phyloP scores from a whole-genome alignment of 2,329 filamentous ascomycete species.

The Ophiostoma triangulosporum region DNA sequence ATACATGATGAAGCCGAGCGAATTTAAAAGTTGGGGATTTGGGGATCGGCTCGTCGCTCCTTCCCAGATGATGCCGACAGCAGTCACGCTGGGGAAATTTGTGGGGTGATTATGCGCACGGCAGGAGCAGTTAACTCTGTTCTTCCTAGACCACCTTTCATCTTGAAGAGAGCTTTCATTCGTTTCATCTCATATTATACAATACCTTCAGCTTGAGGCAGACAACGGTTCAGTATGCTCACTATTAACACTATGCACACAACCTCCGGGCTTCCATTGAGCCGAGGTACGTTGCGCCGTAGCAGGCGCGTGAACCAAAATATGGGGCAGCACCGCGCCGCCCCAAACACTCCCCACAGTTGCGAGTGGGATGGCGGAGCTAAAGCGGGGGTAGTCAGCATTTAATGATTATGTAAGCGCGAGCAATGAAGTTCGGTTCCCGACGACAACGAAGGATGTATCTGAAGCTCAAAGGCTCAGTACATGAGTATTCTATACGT shows the following conservation, averaged over 20 bases:
- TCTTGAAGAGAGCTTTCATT: too few relatives aligned
- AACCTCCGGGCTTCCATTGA: constrained; percentile 8
- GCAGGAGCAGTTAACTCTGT: too few relatives aligned
- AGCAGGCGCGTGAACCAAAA: neutral
- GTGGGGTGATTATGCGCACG: too few relatives aligned
- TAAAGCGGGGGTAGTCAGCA: neutral
- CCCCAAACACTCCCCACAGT: neutral
- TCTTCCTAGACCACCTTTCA: too few relatives aligned
- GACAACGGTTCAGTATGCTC: too few relatives aligned
- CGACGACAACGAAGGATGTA: too few relatives aligned
- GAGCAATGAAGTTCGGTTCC: neutral
- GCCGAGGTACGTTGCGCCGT: constrained; percentile 7
- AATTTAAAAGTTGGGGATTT: neutral
- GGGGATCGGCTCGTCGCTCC: neutral
- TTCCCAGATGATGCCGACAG: neutral
- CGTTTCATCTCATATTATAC: too few relatives aligned
- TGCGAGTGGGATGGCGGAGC: neutral
- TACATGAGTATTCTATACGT: too few relatives aligned
- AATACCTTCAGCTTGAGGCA: too few relatives aligned
- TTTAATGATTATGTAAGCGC: neutral
- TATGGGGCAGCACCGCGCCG: neutral
- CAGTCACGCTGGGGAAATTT: too few relatives aligned
- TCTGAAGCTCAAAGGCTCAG: too few relatives aligned
- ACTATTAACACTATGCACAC: too few relatives aligned
- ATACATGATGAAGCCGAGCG: neutral